Base-by-base conservation (phyloP, 352 stramenopile species). In the Globisporangium irregulare region DNA sequence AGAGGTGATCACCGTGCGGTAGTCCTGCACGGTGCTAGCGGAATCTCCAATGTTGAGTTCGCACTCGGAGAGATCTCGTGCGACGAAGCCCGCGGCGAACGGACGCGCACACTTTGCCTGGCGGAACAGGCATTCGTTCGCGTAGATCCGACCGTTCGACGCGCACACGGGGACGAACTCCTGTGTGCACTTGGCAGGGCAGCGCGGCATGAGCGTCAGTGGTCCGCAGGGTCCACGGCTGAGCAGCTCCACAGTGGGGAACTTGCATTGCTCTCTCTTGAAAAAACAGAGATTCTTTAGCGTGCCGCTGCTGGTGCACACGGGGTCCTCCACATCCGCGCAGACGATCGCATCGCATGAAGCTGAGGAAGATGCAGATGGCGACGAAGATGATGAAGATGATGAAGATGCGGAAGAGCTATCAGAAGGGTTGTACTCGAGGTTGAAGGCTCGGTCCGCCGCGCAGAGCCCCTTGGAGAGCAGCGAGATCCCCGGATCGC, bases 51-150 rank as follows among this genome's bases (percentile, higher is more conserved):
- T 25, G 38, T 67, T 60, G 34, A 59, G 24, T 50, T 73, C 68
- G 25, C 75, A 82, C 32, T 71, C 48, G 14, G 41, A 61, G 20
- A 82, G 38, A 46, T 79, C 71, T 15, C 38, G 61, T 2, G 62
- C 65, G 1, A 34, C 29, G 10, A 79, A 73, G 27, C 64, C 66
- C 15, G 64, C 51, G 5, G 34, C 43, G 14, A 64, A 58, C n/a
- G 59, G 38, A 25, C 78, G 78, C 6, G 71, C 68, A 14, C 79
- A 90, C 32, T 80, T 77, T 1, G 82, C 82, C 25, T 82, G 69
- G 3, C 76, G 77, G 53, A 88, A 90, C 1, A 81, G 53, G 46
- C 80, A 90, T 18, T 84, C 75, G 68, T 87, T 90, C 4, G 70
- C 75, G 61, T 87, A 89, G 12, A 89, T 38, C 22, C 77, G 38